Percentiles rank a stretch among this genome's conserved stretches.
phyloP scores from a whole-genome alignment of 768 basidiomycete species.

The Kwoniella sp. region DNA sequence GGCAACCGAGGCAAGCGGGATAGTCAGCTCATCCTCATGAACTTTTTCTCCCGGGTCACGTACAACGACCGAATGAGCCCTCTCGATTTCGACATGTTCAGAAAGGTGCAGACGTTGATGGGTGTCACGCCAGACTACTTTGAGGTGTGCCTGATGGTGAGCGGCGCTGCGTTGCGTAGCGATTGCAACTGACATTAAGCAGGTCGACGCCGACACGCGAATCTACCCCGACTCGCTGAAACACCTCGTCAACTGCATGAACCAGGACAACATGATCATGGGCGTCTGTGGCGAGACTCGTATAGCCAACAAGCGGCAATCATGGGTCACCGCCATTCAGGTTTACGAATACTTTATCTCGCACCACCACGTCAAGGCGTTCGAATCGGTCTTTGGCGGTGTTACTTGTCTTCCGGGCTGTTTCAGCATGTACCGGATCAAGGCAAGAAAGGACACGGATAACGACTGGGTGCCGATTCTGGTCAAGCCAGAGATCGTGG shows the following conservation, averaged over 20 bases:
- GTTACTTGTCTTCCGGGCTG: slow-evolving; percentile 99
- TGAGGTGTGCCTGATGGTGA: slow-evolving; percentile 92
- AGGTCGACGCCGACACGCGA: slow-evolving; percentile 99
- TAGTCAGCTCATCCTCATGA: slow-evolving; percentile 98
- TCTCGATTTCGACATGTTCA: slow-evolving; percentile 94
- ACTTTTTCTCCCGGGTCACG: slow-evolving; percentile 97
- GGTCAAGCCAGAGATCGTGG: slow-evolving; percentile 92
- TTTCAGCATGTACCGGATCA: slow-evolving; percentile 98
- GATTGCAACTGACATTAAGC: slow-evolving; percentile 2
- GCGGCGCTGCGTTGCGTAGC: slow-evolving; percentile 33
- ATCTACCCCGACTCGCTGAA: slow-evolving; percentile 85
- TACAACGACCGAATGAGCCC: slow-evolving; percentile 99
- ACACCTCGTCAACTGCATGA: slow-evolving; percentile 95
- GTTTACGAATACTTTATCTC: slow-evolving; percentile 90
- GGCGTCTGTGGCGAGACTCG: slow-evolving; percentile 98
- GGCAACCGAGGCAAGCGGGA: slow-evolving; percentile 98
- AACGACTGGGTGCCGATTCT: slow-evolving; percentile 98
- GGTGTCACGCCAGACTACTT: slow-evolving; percentile 99
- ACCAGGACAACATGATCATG: slow-evolving; percentile 98
- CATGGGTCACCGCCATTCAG: slow-evolving; percentile 98
- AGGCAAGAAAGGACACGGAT: slow-evolving; percentile 78
- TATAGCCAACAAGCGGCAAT: slow-evolving; percentile 95
- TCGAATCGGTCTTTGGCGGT: slow-evolving; percentile 98
- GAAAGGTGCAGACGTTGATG: slow-evolving; percentile 92
- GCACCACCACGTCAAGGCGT: slow-evolving; percentile 95